Base-by-base conservation (phyloP, 805 yeast genomes). In the Starmerella stellata region DNA sequence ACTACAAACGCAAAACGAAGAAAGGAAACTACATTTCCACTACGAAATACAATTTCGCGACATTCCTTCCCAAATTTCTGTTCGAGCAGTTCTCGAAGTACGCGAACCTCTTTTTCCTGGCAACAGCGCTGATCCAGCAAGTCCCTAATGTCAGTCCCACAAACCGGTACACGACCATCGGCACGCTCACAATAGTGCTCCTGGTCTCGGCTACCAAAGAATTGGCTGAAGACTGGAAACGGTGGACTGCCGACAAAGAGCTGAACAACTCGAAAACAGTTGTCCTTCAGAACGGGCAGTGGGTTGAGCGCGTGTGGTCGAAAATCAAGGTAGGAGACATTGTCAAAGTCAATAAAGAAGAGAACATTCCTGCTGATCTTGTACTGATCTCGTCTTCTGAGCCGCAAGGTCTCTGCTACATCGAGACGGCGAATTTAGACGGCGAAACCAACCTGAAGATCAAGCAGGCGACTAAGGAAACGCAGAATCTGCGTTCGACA, bases 81-180 rank as follows among this genome's bases (percentile, higher is more conserved):
- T 82, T 83, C 51, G 98, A 90, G 62, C 98, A 90, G 59, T 92
- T 90, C 59, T 80, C 95, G 44, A 90, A 87, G 59, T 92, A 90
- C 56, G 95, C 99, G 9, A 90, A 90, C 55, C 63, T 90, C 57
- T 90, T 90, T 61, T 90, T 90, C 57, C 62, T 90, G 38, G 80
- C 81, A 62, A 90, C 99, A 0, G 78, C 95, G 1, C 67, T 72
- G 29, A 87, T 90, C 49, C 99, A 90, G 62, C 99, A 90, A 57
- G 96, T 90, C 11, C 99, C 99, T 3, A 70, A 76, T 46, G 96
- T 90, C 3, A 74, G 95, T 1, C 99, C 99, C 11, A 90, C 96
- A 0, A 90, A 90, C 60, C 63, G 95, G 58, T 90, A 74, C 53
- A 90, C 99, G 3, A 90, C 99, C 0, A 79, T 90, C 33, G 92